Percentiles rank a stretch among this genome's conserved stretches.
Evolutionary conservation across 805 yeast genomes (phyloP).

Genomic region (Saccharomycopsis malanga): DNA sequence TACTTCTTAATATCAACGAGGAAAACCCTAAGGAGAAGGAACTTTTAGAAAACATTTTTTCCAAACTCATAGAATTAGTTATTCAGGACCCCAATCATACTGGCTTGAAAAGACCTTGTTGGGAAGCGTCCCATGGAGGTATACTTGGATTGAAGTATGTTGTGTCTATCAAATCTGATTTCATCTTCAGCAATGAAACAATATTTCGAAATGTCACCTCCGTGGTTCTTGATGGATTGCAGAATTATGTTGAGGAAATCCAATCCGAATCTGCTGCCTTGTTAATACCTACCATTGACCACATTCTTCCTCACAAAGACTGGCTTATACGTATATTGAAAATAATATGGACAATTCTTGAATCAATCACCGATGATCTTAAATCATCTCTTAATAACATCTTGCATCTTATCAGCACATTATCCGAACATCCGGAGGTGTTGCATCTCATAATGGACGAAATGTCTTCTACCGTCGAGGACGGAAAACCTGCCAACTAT

Average conservation of each 20-base stretch:
- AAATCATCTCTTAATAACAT: constrained; percentile 94
- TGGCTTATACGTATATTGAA: constrained; percentile 29
- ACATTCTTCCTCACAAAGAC: constrained; percentile 32
- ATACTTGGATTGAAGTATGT: constrained; percentile 88
- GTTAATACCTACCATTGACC: constrained; percentile 58
- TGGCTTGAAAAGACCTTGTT: constrained; percentile 47
- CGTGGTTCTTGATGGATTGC: constrained; percentile 83
- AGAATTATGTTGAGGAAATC: constrained; percentile 83
- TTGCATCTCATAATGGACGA: constrained; percentile 60
- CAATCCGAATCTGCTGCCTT: constrained; percentile 96
- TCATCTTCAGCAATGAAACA: constrained; percentile 50
- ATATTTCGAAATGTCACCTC: constrained; percentile 64
- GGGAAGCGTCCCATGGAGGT: constrained; percentile 99
- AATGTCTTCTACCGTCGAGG: constrained; percentile 30
- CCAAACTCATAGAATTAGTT: constrained; percentile 59
- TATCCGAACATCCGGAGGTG: constrained; percentile 77
- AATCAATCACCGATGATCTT: constrained; percentile 81
- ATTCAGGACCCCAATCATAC: constrained; percentile 44
- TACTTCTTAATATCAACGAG: constrained; percentile 59
- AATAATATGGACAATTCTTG: constrained; percentile 87
- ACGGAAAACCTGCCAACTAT: neutral
- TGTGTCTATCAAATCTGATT: constrained; percentile 80
- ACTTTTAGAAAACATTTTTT: constrained; percentile 54
- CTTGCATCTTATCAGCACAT: constrained; percentile 84
- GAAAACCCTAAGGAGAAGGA: constrained; percentile 33